Conservation (phyloP, 2,329 filamentous ascomycete species). For the Aspergillus sp. region DNA sequence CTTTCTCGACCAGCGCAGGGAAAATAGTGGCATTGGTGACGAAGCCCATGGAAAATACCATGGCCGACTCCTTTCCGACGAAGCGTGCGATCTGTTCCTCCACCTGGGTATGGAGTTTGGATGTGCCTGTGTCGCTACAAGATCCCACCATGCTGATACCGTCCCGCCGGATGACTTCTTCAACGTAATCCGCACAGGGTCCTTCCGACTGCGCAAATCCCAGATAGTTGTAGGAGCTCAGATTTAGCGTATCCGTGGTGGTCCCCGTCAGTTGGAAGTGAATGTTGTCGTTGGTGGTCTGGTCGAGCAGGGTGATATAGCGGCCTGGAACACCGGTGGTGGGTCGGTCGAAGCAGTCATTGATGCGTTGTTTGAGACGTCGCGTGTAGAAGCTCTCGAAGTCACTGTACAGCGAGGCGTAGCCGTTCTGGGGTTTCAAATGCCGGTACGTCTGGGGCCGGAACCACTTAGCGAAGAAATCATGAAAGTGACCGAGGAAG, state of each 20-base stretch:
- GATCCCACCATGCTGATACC: conserved; percentile 77
- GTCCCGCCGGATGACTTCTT: conserved; percentile 76
- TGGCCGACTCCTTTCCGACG: conserved; percentile 84
- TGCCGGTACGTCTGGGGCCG: conserved; percentile 77
- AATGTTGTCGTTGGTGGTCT: conserved; percentile 81
- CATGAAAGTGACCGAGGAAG: conserved; percentile 84
- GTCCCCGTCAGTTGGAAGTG: conserved; percentile 82
- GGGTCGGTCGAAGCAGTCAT: conserved; percentile 89
- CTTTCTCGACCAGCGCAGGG: conserved; percentile 83
- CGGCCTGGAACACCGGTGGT: conserved; percentile 88
- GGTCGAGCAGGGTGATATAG: conserved; percentile 85
- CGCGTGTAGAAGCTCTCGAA: conserved; percentile 97
- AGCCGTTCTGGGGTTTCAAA: conserved; percentile 76
- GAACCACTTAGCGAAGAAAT: conserved; percentile 93
- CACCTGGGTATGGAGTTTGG: conserved; percentile 78
- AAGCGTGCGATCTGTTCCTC: conserved; percentile 83
- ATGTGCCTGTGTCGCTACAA: conserved; percentile 75
- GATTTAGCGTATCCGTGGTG: conserved; percentile 86
- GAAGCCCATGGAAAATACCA: conserved; percentile 98
- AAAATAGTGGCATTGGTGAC: conserved; percentile 93
- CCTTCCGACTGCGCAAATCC: conserved; percentile 95
- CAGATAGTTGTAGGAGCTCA: conserved; percentile 98
- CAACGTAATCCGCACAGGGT: conserved; percentile 86
- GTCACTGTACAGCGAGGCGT: conserved; percentile 89
- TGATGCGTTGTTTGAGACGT: conserved; percentile 83